phyloP scores from a whole-genome alignment of 257 asterid species.

The Penstemon newberryi region DNA sequence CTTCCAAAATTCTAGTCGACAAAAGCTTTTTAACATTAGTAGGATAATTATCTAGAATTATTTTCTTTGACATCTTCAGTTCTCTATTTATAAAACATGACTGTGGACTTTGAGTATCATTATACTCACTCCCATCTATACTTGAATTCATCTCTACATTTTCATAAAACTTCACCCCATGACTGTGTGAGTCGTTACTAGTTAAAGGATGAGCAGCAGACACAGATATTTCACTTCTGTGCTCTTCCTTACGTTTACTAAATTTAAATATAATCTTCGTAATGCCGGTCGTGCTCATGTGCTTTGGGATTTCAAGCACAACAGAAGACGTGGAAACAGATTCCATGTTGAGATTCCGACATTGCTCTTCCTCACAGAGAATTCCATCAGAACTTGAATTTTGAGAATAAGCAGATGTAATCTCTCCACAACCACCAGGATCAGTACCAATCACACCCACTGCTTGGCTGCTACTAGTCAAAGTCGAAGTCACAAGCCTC shows the following conservation, averaged over 20 bases:
- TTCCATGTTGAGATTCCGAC: constrained; percentile 42
- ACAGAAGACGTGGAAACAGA: constrained; percentile 58
- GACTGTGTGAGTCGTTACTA: constrained; percentile 35
- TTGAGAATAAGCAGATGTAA: constrained; percentile 61
- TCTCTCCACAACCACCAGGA: constrained; percentile 68
- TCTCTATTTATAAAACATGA: constrained; percentile 49
- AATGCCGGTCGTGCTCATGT: constrained; percentile 84
- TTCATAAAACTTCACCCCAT: constrained; percentile 40
- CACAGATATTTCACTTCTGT: constrained; percentile 34
- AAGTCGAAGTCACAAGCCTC: constrained; percentile 55
- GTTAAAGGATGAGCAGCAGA: constrained; percentile 38
- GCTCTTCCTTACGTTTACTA: constrained; percentile 73
- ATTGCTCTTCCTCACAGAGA: constrained; percentile 53
- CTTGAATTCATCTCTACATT: constrained; percentile 37
- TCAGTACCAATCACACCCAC: constrained; percentile 45
- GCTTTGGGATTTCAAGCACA: constrained; percentile 94
- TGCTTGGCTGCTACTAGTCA: constrained; percentile 52
- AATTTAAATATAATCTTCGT: constrained; percentile 91
- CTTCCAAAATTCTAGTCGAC: constrained; percentile 85
- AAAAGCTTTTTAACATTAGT: constrained; percentile 85
- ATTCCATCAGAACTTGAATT: constrained; percentile 55
- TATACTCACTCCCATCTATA: constrained; percentile 35
- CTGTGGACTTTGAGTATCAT: constrained; percentile 42
- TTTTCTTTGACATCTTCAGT: constrained; percentile 78
- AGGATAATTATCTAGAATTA: constrained; percentile 61